Evolutionary conservation across 768 basidiomycete species (phyloP).

Genomic region (Auriscalpium microsporum): DNA sequence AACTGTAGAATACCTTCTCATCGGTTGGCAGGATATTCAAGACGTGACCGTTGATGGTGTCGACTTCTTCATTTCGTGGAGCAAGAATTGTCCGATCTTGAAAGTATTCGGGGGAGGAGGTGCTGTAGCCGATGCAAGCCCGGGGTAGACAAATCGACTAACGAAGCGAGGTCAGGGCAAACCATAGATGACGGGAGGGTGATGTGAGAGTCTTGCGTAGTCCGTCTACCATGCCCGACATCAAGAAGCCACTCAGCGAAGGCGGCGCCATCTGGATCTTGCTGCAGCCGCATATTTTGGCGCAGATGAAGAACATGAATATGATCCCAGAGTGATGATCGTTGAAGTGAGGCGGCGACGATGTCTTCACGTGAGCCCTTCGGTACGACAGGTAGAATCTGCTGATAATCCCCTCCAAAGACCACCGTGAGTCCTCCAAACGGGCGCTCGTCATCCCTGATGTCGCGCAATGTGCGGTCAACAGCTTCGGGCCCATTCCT

Average conservation of each 20-base stretch:
- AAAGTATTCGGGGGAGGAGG: constrained; percentile 26
- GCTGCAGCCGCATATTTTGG: constrained; percentile 35
- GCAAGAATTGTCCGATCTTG: constrained; percentile 29
- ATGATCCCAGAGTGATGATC: constrained; percentile 32
- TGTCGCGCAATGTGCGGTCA: constrained; percentile 28
- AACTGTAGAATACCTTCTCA: constrained; percentile 11
- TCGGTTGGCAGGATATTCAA: constrained; percentile 15
- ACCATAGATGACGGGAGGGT: constrained; percentile 23
- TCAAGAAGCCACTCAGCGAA: constrained; percentile 32
- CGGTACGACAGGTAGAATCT: constrained; percentile 36
- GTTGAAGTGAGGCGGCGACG: constrained; percentile 26
- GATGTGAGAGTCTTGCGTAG: constrained; percentile 16
- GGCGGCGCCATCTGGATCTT: constrained; percentile 16
- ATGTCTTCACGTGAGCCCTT: constrained; percentile 31
- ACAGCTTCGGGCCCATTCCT: constrained; percentile 29
- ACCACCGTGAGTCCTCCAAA: constrained; percentile 39
- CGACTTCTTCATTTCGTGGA: constrained; percentile 27
- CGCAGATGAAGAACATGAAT: constrained; percentile 26
- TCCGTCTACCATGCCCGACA: constrained; percentile 26
- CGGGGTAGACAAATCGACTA: constrained; percentile 24
- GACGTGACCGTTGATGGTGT: constrained; percentile 22
- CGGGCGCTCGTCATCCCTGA: constrained; percentile 18
- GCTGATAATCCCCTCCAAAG: constrained; percentile 43
- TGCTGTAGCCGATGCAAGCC: neutral
- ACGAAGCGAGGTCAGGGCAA: constrained; percentile 11